These are phyloP conservation scores for Datisca glomerata DNA, from an alignment of 306 rosid genomes.

Conservation along the genomic window DNA sequence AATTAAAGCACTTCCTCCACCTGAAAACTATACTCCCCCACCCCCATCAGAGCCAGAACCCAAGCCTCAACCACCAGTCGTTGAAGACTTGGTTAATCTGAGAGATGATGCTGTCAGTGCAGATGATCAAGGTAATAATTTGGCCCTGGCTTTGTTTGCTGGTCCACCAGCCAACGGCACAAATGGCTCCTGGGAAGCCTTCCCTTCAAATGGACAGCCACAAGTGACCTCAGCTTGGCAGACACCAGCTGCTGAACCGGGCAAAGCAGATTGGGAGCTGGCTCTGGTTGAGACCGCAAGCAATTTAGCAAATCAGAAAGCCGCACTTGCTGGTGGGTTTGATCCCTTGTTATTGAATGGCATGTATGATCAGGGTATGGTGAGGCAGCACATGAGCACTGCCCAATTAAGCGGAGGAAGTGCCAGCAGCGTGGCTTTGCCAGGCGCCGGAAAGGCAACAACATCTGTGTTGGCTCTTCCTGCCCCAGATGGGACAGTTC, in stretches of 20 bases:
- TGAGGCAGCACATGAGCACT: constrained; percentile 81
- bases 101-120: constrained; percentile 61
- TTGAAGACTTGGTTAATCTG: constrained; percentile 63
- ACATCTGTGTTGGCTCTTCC: constrained; percentile 89
- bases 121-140: constrained; percentile 69
- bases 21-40: constrained; percentile 64
- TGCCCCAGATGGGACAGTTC: constrained; percentile 85
- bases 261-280: constrained; percentile 94
- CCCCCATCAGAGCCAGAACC: constrained; percentile 41
- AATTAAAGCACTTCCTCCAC: constrained; percentile 78
- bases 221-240: constrained; percentile 94
- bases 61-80: constrained; percentile 30
- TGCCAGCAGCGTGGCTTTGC: constrained; percentile 92
- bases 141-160: constrained; percentile 80
- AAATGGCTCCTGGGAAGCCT: constrained; percentile 94
- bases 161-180: constrained; percentile 40
- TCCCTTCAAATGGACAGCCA: constrained; percentile 67
- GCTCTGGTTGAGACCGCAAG: constrained; percentile 94
- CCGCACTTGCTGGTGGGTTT: constrained; percentile 64
- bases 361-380: constrained; percentile 90
- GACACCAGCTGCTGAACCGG: constrained; percentile 80
- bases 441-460: constrained; percentile 48
- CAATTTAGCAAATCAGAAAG: constrained; percentile 59
- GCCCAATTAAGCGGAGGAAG: constrained; percentile 81
- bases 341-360: constrained; percentile 85